These are phyloP conservation scores for Leccinum laetum DNA, from an alignment of 1,284 basidiomycete species.

Conservation along the genomic window DNA sequence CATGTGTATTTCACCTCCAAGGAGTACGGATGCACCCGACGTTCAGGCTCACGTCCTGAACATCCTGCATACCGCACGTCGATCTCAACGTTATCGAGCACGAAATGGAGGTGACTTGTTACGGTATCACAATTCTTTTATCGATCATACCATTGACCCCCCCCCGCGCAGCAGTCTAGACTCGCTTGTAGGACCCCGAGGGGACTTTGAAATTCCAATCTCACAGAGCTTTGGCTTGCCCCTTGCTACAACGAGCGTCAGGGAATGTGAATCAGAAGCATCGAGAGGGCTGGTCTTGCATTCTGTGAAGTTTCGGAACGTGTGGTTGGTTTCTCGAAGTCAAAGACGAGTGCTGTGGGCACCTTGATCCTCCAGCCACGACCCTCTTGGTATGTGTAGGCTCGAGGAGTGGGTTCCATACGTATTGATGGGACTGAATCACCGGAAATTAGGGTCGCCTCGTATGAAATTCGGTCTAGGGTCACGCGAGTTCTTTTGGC, in stretches of 20 bases:
- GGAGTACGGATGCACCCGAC: conserved; percentile 10
- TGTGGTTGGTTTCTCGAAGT: conserved; percentile 48
- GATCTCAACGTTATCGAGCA: conserved; percentile 21
- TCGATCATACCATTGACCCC: conserved; percentile 14
- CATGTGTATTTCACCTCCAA: conserved; percentile 14
- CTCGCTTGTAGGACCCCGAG: conserved; percentile 36
- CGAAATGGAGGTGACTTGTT: conserved; percentile 19
- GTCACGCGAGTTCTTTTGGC: conserved; percentile 18
- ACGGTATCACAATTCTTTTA: conserved; percentile 18
- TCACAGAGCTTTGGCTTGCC: conserved; percentile 43
- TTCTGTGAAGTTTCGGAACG: conserved; percentile 39
- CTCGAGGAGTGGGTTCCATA: conserved; percentile 8
- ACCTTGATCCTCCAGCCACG: conserved; percentile 19
- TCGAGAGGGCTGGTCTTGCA: conserved; percentile 33
- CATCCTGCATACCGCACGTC: conserved; percentile 9
- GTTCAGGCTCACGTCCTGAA: conserved; percentile 17
- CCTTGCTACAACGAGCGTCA: conserved; percentile 40
- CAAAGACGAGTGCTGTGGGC: background rate
- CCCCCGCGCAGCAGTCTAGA: conserved; percentile 27
- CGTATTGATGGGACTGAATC: conserved; percentile 4
- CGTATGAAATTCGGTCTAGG: conserved; percentile 16
- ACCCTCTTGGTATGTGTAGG: conserved; percentile 18
- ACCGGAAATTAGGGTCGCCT: conserved; percentile 24
- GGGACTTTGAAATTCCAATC: conserved; percentile 45
- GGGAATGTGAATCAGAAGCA: conserved; percentile 47